Evolutionary conservation across 495 filamentous ascomycete genomes (phyloP).

Genomic region (Trichocladium antarcticum): DNA sequence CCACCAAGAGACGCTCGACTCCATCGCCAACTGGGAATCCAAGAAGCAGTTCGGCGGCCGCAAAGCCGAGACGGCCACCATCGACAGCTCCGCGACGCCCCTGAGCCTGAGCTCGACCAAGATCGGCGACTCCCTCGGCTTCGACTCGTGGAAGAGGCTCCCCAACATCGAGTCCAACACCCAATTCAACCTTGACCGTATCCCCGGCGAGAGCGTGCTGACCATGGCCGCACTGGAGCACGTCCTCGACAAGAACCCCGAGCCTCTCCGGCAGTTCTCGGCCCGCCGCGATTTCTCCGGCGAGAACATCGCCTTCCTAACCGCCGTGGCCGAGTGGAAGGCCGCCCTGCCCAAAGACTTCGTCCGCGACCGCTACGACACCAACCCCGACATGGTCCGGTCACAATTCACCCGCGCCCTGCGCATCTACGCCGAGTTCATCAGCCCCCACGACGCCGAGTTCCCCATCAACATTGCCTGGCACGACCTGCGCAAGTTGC

Average conservation of each 20-base stretch:
- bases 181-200: slow-evolving; percentile 24
- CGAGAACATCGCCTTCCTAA: slow-evolving; percentile 59
- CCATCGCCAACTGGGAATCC: slow-evolving; percentile 25
- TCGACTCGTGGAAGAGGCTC: slow-evolving; percentile 23
- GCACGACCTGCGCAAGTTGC: slow-evolving; percentile 21
- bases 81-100: slow-evolving; percentile 5
- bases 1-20: slow-evolving; percentile 22
- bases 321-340: slow-evolving; percentile 47
- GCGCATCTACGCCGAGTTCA: slow-evolving; percentile 47
- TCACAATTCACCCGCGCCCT: slow-evolving; percentile 43
- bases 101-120: slow-evolving; percentile 19
- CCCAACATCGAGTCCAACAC: slow-evolving; percentile 9
- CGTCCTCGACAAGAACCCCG: slow-evolving; percentile 43
- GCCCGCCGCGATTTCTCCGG: slow-evolving; percentile 53
- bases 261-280: slow-evolving; percentile 48
- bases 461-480: slow-evolving; percentile 53
- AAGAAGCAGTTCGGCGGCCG: slow-evolving; percentile 18
- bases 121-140: slow-evolving; percentile 8
- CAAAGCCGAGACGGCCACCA: slow-evolving; percentile 5
- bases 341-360: slow-evolving; percentile 15
- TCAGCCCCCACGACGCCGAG: slow-evolving; percentile 44
- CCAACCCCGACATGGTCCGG: slow-evolving; percentile 19
- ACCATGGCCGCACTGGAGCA: slow-evolving; percentile 52
- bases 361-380: slow-evolving; percentile 12
- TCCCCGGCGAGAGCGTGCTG: slow-evolving; percentile 33